Percentiles rank a stretch among this genome's conserved stretches.
Conservation (phyloP, 1,284 basidiomycete genomes). For the Papiliotrema flavescens region DNA sequence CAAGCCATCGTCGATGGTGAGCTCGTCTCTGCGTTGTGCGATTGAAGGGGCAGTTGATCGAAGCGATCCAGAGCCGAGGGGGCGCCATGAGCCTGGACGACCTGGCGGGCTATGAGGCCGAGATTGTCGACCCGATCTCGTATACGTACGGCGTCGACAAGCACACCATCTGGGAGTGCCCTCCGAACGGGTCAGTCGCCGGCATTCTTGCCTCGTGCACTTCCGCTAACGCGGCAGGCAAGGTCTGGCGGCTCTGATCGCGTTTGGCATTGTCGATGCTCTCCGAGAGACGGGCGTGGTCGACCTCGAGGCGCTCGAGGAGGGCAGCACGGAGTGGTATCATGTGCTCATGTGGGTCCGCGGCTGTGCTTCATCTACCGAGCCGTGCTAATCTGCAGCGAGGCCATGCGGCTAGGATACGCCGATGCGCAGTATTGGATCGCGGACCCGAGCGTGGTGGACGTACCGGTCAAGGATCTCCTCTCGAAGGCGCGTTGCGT, state of each 20-base stretch:
- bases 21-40: not conserved
- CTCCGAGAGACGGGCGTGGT: conserved; percentile 69
- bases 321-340: conserved; percentile 83
- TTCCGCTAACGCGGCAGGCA: too few relatives aligned
- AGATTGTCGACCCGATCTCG: conserved; percentile 81
- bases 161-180: not conserved
- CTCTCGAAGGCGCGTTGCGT: conserved; percentile 69
- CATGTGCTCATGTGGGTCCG: conserved; percentile 82
- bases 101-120: conserved; percentile 70
- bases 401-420: conserved; percentile 51
- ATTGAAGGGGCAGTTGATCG: conserved; percentile 72
- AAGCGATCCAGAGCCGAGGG: conserved; percentile 70
- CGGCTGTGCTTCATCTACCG: too few relatives aligned
- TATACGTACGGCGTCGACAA: conserved; percentile 64
- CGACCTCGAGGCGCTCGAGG: conserved; percentile 69
- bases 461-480: conserved; percentile 71
- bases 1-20: conserved; percentile 52
- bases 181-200: not conserved
- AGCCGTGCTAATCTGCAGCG: too few relatives aligned
- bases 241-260: conserved; percentile 88
- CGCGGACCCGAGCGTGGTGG: conserved; percentile 71
- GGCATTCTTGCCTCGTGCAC: conserved; percentile 84
- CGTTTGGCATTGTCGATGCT: conserved; percentile 87
- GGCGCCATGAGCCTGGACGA: conserved; percentile 89
- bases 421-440: conserved; percentile 69